Evolutionary conservation across 164 flowering plant species (phyloP).

Genomic region (Warburgia ugandensis): DNA sequence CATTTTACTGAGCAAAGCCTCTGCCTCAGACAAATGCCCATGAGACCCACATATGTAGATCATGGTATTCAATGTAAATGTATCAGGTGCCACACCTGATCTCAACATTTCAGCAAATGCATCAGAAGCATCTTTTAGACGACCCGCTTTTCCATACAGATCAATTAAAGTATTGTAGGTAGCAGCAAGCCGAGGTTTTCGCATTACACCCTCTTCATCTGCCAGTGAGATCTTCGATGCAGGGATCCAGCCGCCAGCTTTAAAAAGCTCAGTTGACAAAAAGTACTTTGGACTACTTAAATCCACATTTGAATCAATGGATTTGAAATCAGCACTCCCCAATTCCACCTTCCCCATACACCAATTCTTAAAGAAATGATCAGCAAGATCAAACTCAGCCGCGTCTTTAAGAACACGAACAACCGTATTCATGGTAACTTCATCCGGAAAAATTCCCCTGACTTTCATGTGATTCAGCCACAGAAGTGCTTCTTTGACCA

Average conservation of each 20-base stretch:
- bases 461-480: slow-evolving; percentile 85
- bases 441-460: slow-evolving; percentile 78
- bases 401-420: slow-evolving; percentile 73
- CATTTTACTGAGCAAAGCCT: slow-evolving; percentile 58
- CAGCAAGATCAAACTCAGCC: slow-evolving; percentile 67
- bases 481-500: slow-evolving; percentile 68
- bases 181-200: slow-evolving; percentile 28
- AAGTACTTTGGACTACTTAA: too few relatives aligned
- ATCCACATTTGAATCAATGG: too few relatives aligned
- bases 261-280: too few relatives aligned
- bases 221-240: too few relatives aligned
- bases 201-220: slow-evolving; percentile 4
- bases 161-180: slow-evolving; percentile 80
- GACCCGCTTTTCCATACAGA: slow-evolving; percentile 84
- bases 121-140: slow-evolving; percentile 60
- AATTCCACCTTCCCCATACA: slow-evolving; percentile 25
- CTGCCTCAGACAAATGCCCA: slow-evolving; percentile 63
- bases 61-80: slow-evolving; percentile 90
- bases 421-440: slow-evolving; percentile 81
- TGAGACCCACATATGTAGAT: slow-evolving; percentile 80
- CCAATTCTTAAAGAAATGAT: slow-evolving; percentile 75
- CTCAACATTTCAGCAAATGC: slow-evolving; percentile 58
- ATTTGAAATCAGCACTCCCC: too few relatives aligned
- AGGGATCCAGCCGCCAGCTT: too few relatives aligned
- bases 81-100: slow-evolving; percentile 62